Evolutionary conservation across 2,329 filamentous ascomycete species (phyloP).

Genomic region (Verticillium alfalfae): DNA sequence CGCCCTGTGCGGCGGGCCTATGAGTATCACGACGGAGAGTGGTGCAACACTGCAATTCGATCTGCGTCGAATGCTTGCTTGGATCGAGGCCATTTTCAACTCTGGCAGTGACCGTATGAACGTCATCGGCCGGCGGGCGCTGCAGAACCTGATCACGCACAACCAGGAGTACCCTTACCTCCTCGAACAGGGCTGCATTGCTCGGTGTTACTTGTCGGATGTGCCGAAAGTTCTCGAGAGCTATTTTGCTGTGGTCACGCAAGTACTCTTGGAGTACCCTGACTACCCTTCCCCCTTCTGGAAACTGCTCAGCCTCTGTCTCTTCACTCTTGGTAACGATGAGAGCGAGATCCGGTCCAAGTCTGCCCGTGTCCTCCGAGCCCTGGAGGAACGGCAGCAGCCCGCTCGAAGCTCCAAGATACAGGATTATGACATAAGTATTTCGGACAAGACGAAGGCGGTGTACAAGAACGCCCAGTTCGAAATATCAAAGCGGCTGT

Average conservation of each 20-base stretch:
- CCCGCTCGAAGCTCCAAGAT: slow-evolving; percentile 74
- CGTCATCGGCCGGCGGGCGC: slow-evolving; percentile 76
- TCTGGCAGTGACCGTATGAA: slow-evolving; percentile 89
- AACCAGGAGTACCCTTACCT: slow-evolving; percentile 84
- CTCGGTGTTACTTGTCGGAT: slow-evolving; percentile 82
- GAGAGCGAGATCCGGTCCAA: slow-evolving; percentile 85
- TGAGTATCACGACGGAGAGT: slow-evolving; percentile 83
- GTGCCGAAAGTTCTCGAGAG: slow-evolving; percentile 81
- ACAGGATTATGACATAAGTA: slow-evolving; percentile 96
- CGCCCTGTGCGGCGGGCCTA: slow-evolving; percentile 77
- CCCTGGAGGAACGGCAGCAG: slow-evolving; percentile 75
- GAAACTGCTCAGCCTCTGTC: slow-evolving; percentile 80
- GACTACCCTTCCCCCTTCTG: slow-evolving; percentile 83
- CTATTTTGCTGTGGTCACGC: slow-evolving; percentile 88
- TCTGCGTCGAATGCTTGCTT: slow-evolving; percentile 83
- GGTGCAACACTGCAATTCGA: slow-evolving; percentile 88
- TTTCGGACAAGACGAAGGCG: slow-evolving; percentile 95
- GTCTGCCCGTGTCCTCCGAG: slow-evolving; percentile 73
- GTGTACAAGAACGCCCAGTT: slow-evolving; percentile 98
- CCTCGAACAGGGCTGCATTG: slow-evolving; percentile 75
- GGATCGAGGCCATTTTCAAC: slow-evolving; percentile 94
- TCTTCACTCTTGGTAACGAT: slow-evolving; percentile 91
- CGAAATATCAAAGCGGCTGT: slow-evolving; percentile 86
- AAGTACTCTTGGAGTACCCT: slow-evolving; percentile 78
- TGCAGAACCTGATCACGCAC: slow-evolving; percentile 85